phyloP scores from a whole-genome alignment of 2,329 filamentous ascomycete species.

The Chaetomiaceae sp. region DNA sequence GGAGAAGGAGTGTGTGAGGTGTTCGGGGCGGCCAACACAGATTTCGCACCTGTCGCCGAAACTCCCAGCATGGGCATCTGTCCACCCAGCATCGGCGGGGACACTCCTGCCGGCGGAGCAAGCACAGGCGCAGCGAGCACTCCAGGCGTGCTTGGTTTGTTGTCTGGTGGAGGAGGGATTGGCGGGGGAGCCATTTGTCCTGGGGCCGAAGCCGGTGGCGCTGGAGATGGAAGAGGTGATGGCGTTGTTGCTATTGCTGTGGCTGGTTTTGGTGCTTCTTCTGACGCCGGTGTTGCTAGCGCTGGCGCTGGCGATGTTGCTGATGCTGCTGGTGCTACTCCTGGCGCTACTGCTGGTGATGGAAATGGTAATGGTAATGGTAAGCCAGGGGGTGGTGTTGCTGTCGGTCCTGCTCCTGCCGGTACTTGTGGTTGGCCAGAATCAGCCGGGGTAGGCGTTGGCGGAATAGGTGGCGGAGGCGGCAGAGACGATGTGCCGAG shows the following conservation, averaged over 20 bases:
- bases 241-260: too few relatives aligned
- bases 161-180: constrained; percentile 20
- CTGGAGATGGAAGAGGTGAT: too few relatives aligned
- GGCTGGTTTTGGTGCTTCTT: constrained; percentile 17
- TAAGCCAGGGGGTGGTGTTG: too few relatives aligned
- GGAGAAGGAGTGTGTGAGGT: constrained; percentile 23
- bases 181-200: constrained; percentile 20
- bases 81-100: constrained; percentile 21
- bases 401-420: constrained; percentile 12
- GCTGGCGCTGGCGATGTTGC: constrained; percentile 16
- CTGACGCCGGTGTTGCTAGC: constrained; percentile 16
- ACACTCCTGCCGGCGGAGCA: constrained; percentile 23
- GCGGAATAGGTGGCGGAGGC: constrained; percentile 5
- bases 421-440: constrained; percentile 13
- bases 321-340: constrained; percentile 13
- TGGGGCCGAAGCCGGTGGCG: constrained; percentile 5
- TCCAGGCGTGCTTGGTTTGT: constrained; percentile 15
- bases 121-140: constrained; percentile 27
- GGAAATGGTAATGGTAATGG: too few relatives aligned
- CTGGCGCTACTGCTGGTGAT: constrained; percentile 18
- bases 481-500: constrained; percentile 11
- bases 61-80: constrained; percentile 26
- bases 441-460: not conserved
- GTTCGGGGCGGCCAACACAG: constrained; percentile 27
- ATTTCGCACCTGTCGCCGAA: constrained; percentile 16